A percentile compares a stretch with the other conserved stretches of the same genome.
Evolutionary conservation across 257 asterid genomes (phyloP).

Genomic region (Verbascum thapsus): DNA sequence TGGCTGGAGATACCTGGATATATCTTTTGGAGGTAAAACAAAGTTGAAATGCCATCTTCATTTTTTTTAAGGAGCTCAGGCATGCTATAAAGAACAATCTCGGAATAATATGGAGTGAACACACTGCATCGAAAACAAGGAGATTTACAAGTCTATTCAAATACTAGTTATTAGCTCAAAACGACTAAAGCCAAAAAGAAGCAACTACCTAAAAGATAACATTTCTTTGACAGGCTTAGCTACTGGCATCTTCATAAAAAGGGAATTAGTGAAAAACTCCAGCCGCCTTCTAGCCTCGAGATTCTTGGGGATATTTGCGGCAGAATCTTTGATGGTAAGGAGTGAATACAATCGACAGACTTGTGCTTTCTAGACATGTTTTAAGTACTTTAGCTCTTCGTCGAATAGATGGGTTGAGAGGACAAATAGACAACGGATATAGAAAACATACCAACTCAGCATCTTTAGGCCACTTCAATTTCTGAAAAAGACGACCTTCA

Average conservation of each 20-base stretch:
- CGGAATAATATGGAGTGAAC: conserved; percentile 95
- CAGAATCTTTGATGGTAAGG: conserved; percentile 86
- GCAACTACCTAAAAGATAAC: conserved; percentile 78
- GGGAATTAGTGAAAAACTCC: conserved; percentile 90
- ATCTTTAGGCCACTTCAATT: conserved; percentile 90
- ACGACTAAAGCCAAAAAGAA: conserved; percentile 11
- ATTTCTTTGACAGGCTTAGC: conserved; percentile 89
- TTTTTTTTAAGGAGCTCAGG: conserved; percentile 85
- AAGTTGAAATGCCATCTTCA: conserved; percentile 96
- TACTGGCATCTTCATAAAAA: conserved; percentile 96
- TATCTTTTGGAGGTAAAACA: conserved; percentile 96
- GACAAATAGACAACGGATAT: conserved; percentile 18
- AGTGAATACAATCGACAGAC: conserved; percentile 79
- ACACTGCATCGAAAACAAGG: conserved; percentile 59
- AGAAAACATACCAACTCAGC: conserved; percentile 63
- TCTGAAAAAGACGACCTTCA: conserved; percentile 91
- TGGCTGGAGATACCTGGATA: conserved; percentile 70
- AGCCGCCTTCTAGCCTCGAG: conserved; percentile 95
- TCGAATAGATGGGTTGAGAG: conserved; percentile 13
- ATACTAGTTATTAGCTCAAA: conserved; percentile 6
- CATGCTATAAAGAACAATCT: conserved; percentile 98
- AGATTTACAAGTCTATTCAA: conserved; percentile 10
- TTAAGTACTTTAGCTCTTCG: conserved; percentile 29
- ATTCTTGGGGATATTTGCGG: conserved; percentile 81
- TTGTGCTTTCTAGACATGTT: conserved; percentile 67